These are phyloP conservation scores for Melampsora larici-populina DNA, from an alignment of 1,284 basidiomycete species.

Conservation along the genomic window DNA sequence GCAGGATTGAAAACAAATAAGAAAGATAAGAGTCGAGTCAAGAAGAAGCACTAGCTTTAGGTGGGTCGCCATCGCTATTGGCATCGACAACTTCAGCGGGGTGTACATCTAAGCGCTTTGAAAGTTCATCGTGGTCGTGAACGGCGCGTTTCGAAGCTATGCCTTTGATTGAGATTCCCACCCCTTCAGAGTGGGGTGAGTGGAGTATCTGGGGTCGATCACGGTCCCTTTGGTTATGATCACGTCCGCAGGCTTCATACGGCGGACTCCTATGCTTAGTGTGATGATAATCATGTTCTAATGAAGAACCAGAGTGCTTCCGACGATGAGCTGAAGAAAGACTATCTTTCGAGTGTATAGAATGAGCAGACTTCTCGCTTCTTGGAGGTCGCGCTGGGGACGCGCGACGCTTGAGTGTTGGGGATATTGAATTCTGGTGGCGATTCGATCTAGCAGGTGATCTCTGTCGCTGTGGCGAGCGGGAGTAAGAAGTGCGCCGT, in stretches of 20 bases:
- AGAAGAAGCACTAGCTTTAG: neutral
- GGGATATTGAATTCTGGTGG: neutral
- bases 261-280: neutral
- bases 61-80: neutral
- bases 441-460: neutral
- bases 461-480: slow-evolving; percentile 1
- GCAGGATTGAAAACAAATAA: neutral
- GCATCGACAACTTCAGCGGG: neutral
- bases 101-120: neutral
- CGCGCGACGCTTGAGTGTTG: too few species aligned
- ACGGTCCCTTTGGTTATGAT: neutral
- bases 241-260: neutral
- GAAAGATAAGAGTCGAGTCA: neutral
- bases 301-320: neutral
- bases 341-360: too few species aligned
- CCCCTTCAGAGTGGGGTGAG: neutral
- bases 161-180: slow-evolving; percentile 26
- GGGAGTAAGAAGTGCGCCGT: neutral
- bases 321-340: neutral
- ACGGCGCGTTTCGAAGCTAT: slow-evolving; percentile 4
- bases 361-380: neutral
- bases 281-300: neutral
- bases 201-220: neutral
- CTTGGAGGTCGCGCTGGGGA: neutral
- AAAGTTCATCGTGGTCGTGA: neutral